Conservation (phyloP, 805 yeast genomes). For the Ogataea nonfermentans region DNA sequence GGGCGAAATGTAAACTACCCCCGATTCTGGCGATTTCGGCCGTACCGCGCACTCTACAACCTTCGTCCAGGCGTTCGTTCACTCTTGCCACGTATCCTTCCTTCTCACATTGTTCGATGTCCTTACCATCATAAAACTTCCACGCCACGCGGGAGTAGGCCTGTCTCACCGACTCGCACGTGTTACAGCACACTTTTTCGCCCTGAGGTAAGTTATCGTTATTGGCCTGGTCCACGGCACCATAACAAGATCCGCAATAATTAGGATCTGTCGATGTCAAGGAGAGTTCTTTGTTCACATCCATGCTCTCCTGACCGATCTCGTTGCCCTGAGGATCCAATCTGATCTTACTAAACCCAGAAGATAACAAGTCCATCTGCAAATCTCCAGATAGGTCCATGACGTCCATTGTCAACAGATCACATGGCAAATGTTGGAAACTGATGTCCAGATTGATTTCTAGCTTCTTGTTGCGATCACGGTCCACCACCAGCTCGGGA, state of each 20-base stretch:
- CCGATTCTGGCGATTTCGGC: conserved; percentile 80
- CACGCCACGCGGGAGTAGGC: conserved; percentile 79
- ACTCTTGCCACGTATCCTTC: conserved; percentile 79
- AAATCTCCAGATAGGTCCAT: conserved; percentile 87
- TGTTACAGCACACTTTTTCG: conserved; percentile 70
- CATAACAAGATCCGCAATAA: conserved; percentile 90
- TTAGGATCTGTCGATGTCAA: conserved; percentile 29
- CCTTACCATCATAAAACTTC: conserved; percentile 88
- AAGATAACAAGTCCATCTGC: conserved; percentile 66
- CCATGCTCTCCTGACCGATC: conserved; percentile 39
- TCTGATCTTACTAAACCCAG: conserved; percentile 72
- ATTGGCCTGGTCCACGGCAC: conserved; percentile 61
- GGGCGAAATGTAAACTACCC: conserved; percentile 94
- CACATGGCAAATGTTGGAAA: conserved; percentile 87
- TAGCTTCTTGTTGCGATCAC: conserved; percentile 70
- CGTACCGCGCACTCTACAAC: conserved; percentile 82
- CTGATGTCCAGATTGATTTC: conserved; percentile 79
- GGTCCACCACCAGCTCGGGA: conserved; percentile 87
- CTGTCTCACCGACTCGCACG: conserved; percentile 74
- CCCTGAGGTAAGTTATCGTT: conserved; percentile 39
- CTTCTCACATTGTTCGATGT: conserved; percentile 84
- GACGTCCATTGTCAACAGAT: conserved; percentile 72
- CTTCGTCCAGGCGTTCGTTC: conserved; percentile 64
- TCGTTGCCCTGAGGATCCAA: conserved; percentile 52
- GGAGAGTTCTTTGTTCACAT: conserved; percentile 37